These are phyloP conservation scores for Diplodia mutila DNA, from an alignment of 2,329 filamentous ascomycete genomes.

Conservation along the genomic window DNA sequence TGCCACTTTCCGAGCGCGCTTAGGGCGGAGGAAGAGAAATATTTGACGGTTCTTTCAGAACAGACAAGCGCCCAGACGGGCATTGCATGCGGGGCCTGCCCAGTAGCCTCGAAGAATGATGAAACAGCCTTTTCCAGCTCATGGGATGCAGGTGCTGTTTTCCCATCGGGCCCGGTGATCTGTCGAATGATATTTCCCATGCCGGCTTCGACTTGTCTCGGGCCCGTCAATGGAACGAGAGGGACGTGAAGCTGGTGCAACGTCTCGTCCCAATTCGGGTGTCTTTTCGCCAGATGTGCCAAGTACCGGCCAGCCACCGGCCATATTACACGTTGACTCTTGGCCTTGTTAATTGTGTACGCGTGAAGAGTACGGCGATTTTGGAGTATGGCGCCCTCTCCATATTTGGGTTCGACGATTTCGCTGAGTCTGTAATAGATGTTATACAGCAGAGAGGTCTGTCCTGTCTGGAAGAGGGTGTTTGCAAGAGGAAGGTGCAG, in stretches of 20 bases:
- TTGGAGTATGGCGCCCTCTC: background rate
- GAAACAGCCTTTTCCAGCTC: conserved; percentile 72
- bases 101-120: conserved; percentile 55
- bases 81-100: conserved; percentile 53
- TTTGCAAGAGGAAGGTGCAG: conserved; percentile 65
- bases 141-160: conserved; percentile 64
- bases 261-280: background rate
- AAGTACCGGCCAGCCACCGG: background rate
- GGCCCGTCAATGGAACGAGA: conserved; percentile 65
- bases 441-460: conserved; percentile 37
- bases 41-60: background rate
- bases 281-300: background rate
- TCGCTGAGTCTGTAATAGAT: conserved; percentile 31
- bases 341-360: background rate
- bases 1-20: background rate
- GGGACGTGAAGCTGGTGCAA: conserved; percentile 43
- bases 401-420: background rate
- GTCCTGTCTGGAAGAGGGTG: conserved; percentile 75
- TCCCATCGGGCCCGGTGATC: conserved; percentile 53
- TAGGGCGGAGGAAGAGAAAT: background rate
- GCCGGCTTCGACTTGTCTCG: conserved; percentile 65
- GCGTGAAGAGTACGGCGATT: background rate
- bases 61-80: conserved; percentile 73
- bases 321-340: background rate
- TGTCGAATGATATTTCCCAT: conserved; percentile 80